Percentiles rank a stretch among this genome's conserved stretches.
Evolutionary conservation across 495 filamentous ascomycete species (phyloP).

Genomic region (Hypoxylon cercidicola): DNA sequence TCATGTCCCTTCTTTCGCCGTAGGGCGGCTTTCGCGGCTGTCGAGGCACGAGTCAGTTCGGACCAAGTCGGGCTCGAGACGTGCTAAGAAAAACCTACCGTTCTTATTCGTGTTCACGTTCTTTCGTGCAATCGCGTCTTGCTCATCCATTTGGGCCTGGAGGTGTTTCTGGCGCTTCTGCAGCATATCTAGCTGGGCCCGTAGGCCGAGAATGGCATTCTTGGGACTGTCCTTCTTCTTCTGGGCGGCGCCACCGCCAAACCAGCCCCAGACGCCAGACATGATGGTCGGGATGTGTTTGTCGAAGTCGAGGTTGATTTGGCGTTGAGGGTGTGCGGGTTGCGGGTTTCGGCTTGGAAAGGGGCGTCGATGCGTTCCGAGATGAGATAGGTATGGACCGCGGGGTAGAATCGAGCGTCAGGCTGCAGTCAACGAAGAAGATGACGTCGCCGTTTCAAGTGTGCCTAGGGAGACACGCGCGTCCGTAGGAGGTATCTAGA

Average conservation of each 20-base stretch:
- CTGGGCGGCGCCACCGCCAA: constrained; percentile 79
- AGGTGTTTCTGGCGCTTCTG: constrained; percentile 95
- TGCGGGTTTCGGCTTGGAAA: neutral
- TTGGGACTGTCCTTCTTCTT: constrained; percentile 94
- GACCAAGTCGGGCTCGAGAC: constrained; percentile 1
- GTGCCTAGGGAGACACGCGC: constrained; percentile 14
- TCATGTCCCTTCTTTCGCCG: constrained; percentile 94
- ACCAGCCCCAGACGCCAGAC: constrained; percentile 83
- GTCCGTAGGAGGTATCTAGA: neutral
- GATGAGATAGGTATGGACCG: constrained; percentile 30
- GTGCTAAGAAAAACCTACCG: constrained; percentile 65
- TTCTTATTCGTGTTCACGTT: constrained; percentile 89
- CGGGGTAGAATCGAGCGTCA: constrained; percentile 30
- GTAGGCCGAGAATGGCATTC: constrained; percentile 91
- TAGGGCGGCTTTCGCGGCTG: constrained; percentile 90
- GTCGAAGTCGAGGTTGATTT: constrained; percentile 19
- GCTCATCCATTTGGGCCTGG: constrained; percentile 90
- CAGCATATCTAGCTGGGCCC: constrained; percentile 93
- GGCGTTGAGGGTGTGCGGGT: constrained; percentile 5
- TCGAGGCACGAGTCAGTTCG: constrained; percentile 25
- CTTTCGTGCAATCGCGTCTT: constrained; percentile 92
- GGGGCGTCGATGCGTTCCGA: constrained; percentile 10
- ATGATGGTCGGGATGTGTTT: constrained; percentile 48
- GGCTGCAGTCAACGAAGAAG: constrained; percentile 17
- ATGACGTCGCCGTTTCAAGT: constrained; percentile 32